A percentile compares a stretch with the other conserved stretches of the same genome.
Conservation (phyloP, 1,139 yeast species). For the Candida labiduridarum region DNA sequence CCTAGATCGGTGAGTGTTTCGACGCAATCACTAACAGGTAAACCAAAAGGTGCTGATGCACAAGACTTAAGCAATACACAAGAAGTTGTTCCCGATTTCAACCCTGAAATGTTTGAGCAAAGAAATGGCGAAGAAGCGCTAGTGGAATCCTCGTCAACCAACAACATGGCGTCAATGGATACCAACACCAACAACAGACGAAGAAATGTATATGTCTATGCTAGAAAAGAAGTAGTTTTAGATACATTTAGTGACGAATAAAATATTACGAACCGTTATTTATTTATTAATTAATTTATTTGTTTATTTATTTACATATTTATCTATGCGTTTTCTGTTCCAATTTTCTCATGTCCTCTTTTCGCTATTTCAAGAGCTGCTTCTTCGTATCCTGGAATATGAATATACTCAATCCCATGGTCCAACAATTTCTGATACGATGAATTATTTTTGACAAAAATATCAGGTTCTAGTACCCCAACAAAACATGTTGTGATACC, state of each 20-base stretch:
- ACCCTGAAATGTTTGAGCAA: constrained; percentile 6
- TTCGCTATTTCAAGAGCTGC: constrained; percentile 72
- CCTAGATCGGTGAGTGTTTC: constrained; percentile 54
- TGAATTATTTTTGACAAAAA: constrained; percentile 77
- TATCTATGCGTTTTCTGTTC: constrained; percentile 26
- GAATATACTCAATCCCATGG: constrained; percentile 69
- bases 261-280: constrained; percentile 14
- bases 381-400: constrained; percentile 84
- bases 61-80: not conserved
- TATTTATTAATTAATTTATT: not conserved
- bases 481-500: constrained; percentile 77
- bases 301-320: not conserved
- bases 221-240: constrained; percentile 56
- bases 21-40: constrained; percentile 20
- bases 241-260: constrained; percentile 27
- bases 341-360: constrained; percentile 65
- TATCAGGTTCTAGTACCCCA: constrained; percentile 89
- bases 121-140: not conserved
- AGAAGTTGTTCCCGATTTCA: constrained; percentile 7
- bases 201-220: constrained; percentile 56
- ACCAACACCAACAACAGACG: constrained; percentile 23
- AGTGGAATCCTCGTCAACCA: constrained; percentile 5
- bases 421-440: constrained; percentile 57
- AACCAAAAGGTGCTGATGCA: not conserved
- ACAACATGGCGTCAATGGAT: constrained; percentile 3